Conservation (phyloP, 495 filamentous ascomycete genomes). For the Annulohypoxylon stygium region DNA sequence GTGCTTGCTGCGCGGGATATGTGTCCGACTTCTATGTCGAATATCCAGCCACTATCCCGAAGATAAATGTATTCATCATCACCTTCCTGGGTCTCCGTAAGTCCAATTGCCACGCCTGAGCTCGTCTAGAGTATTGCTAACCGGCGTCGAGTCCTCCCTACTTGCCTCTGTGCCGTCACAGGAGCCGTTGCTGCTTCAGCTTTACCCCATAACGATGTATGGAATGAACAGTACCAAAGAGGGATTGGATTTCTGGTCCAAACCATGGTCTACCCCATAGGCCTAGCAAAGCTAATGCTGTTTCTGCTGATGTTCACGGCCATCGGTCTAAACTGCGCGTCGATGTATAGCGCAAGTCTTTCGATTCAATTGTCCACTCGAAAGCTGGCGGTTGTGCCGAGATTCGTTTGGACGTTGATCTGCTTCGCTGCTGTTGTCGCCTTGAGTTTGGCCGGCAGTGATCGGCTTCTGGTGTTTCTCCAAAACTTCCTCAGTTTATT, state of each 20-base stretch:
- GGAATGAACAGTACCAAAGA: constrained; percentile 62
- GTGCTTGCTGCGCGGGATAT: constrained; percentile 71
- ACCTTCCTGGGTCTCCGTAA: constrained; percentile 62
- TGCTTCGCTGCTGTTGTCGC: constrained; percentile 59
- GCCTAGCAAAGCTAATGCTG: constrained; percentile 71
- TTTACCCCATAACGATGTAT: constrained; percentile 62
- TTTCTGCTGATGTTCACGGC: constrained; percentile 67
- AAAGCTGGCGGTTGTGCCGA: constrained; percentile 56
- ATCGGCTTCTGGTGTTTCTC: constrained; percentile 58
- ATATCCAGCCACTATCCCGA: constrained; percentile 66
- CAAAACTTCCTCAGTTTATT: constrained; percentile 70
- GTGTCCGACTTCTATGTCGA: constrained; percentile 74
- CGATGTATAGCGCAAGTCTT: constrained; percentile 61
- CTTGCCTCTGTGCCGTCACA: constrained; percentile 67
- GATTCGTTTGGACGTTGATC: constrained; percentile 63
- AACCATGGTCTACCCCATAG: constrained; percentile 65
- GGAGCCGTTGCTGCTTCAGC: constrained; percentile 68
- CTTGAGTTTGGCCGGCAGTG: constrained; percentile 61
- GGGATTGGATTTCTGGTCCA: constrained; percentile 72
- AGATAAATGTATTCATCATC: constrained; percentile 65
- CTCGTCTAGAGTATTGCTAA: constrained; percentile 47
- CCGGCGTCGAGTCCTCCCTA: constrained; percentile 58
- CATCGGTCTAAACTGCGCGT: constrained; percentile 59
- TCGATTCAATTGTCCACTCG: constrained; percentile 59
- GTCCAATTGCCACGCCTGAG: constrained; percentile 49